Conservation (phyloP, 2,329 filamentous ascomycete genomes). For the Sphaerulina musiva region DNA sequence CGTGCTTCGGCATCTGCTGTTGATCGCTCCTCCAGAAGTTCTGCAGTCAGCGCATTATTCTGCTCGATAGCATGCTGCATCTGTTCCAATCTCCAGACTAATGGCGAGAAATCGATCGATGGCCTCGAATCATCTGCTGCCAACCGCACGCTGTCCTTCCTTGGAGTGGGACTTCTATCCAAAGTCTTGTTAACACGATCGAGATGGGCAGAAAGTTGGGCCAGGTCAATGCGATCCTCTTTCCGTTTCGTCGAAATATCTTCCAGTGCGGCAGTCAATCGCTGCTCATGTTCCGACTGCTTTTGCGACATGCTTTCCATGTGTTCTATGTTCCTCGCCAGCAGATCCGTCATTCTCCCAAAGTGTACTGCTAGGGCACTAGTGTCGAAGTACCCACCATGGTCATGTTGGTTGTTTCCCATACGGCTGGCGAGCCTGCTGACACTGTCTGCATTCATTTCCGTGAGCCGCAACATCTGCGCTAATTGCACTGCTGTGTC, state of each 20-base stretch:
- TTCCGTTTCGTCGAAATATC: constrained; percentile 11
- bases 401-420: constrained; percentile 1
- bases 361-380: constrained; percentile 21
- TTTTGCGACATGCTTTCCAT: constrained; percentile 23
- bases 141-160: constrained; percentile 13
- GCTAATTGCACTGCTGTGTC: constrained; percentile 21
- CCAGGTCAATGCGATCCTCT: constrained; percentile 22
- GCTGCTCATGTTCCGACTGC: constrained; percentile 27
- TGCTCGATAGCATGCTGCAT: constrained; percentile 27
- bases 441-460: constrained; percentile 25
- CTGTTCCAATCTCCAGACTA: constrained; percentile 21
- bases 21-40: constrained; percentile 20
- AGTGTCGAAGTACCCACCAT: constrained; percentile 12
- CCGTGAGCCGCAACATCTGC: constrained; percentile 24
- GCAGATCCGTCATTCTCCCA: constrained; percentile 21
- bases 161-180: constrained; percentile 17
- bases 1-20: constrained; percentile 10
- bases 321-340: constrained; percentile 22
- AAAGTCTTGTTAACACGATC: constrained; percentile 27
- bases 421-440: constrained; percentile 15
- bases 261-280: constrained; percentile 19
- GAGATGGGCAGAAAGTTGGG: constrained; percentile 24
- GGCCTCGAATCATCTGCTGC: not conserved
- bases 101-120: constrained; percentile 21
- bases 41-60: constrained; percentile 23